phyloP scores from a whole-genome alignment of 805 yeast species.

The Schwanniomyces vanrijiae region DNA sequence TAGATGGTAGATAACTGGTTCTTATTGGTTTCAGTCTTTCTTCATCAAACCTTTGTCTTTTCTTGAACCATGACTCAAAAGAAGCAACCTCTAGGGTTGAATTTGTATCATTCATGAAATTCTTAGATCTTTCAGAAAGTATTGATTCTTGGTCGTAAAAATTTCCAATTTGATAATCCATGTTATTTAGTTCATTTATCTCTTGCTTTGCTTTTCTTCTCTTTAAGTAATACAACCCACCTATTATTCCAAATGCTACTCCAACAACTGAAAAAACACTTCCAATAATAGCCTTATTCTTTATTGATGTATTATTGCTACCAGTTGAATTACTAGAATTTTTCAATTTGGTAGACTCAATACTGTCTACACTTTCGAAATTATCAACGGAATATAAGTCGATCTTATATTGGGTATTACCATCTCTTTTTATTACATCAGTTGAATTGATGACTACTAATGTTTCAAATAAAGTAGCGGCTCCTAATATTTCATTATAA shows the following conservation, averaged over 20 bases:
- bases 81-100: constrained; percentile 48
- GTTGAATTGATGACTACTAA: constrained; percentile 41
- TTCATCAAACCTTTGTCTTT: constrained; percentile 46
- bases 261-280: constrained; percentile 36
- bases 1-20: constrained; percentile 29
- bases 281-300: constrained; percentile 34
- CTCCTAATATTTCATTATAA: constrained; percentile 43
- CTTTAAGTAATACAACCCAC: constrained; percentile 16
- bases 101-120: constrained; percentile 25
- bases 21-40: constrained; percentile 14
- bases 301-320: constrained; percentile 4
- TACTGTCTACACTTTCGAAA: constrained; percentile 29
- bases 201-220: constrained; percentile 16
- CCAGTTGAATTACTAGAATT: neutral
- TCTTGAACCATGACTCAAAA: constrained; percentile 53
- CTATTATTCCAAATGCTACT: constrained; percentile 12
- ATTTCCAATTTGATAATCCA: constrained; percentile 32
- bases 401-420: constrained; percentile 27
- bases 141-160: constrained; percentile 20
- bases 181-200: constrained; percentile 20
- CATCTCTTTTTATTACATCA: constrained; percentile 15
- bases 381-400: constrained; percentile 42
- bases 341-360: constrained; percentile 13
- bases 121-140: constrained; percentile 4
- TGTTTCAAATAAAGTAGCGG: constrained; percentile 52